Percentiles rank a stretch among this genome's conserved stretches.
These are phyloP conservation scores for Chalciporus chontae DNA, from an alignment of 768 basidiomycete species.

Conservation along the genomic window DNA sequence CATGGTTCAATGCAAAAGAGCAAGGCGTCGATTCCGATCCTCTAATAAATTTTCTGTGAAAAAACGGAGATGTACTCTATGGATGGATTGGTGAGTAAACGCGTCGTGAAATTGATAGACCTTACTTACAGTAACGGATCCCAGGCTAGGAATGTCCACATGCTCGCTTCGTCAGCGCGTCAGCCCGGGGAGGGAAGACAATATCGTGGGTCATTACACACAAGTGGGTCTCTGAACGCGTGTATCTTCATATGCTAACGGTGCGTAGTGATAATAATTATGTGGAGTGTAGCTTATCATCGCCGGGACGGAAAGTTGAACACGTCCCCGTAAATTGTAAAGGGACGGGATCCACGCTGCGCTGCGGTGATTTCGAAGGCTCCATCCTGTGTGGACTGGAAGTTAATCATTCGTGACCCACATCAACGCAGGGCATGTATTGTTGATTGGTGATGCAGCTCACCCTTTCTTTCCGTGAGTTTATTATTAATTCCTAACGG, in stretches of 20 bases:
- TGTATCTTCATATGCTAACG: neutral
- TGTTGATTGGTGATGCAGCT: constrained; percentile 28
- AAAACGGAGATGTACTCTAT: constrained; percentile 19
- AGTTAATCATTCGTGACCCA: constrained; percentile 35
- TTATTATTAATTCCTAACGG: neutral
- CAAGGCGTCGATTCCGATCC: constrained; percentile 22
- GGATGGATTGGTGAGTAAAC: constrained; percentile 21
- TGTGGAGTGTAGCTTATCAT: constrained; percentile 19
- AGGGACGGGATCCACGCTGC: constrained; percentile 26
- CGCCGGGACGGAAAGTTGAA: constrained; percentile 21
- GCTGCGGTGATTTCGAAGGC: constrained; percentile 22
- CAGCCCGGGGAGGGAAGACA: constrained; percentile 8
- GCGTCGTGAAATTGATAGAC: neutral
- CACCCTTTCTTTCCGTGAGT: constrained; percentile 31
- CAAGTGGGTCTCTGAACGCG: constrained; percentile 9
- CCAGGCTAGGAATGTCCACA: constrained; percentile 20
- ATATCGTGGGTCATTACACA: constrained; percentile 23
- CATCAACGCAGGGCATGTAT: constrained; percentile 17
- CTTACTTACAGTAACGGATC: neutral
- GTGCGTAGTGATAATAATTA: constrained; percentile 18
- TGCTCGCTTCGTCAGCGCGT: constrained; percentile 18
- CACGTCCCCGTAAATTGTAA: constrained; percentile 20
- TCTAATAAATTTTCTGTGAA: constrained; percentile 16
- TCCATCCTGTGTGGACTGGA: constrained; percentile 36
- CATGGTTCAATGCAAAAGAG: constrained; percentile 26